Evolutionary conservation across 257 asterid genomes (phyloP).

Genomic region (Scutellaria baicalensis): DNA sequence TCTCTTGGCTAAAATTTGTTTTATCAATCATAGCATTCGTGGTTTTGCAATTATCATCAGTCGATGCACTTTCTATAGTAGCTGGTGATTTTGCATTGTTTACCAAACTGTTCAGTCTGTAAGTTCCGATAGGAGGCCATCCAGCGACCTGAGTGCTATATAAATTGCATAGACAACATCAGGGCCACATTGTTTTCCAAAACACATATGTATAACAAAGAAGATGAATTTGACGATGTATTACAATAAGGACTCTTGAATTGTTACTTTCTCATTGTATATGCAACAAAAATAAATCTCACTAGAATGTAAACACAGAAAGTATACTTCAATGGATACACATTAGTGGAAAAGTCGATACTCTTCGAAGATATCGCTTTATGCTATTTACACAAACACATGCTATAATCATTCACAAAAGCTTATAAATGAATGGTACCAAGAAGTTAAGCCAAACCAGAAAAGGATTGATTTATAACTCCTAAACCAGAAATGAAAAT

Average conservation of each 20-base stretch:
- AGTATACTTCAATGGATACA: neutral
- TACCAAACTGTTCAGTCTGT: slow-evolving; percentile 32
- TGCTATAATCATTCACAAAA: neutral
- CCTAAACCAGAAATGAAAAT: neutral
- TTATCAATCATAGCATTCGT: slow-evolving; percentile 12
- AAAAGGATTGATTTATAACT: neutral
- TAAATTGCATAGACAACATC: slow-evolving; percentile 1
- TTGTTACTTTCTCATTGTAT: neutral
- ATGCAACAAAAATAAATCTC: neutral
- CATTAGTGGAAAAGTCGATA: too few relatives aligned
- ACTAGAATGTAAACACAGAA: neutral
- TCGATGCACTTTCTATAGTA: slow-evolving; percentile 23
- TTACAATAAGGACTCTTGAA: neutral
- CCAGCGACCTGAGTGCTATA: slow-evolving; percentile 43
- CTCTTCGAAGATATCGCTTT: too few relatives aligned
- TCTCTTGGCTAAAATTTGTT: neutral
- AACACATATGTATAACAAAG: neutral
- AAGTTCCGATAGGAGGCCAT: slow-evolving; percentile 44
- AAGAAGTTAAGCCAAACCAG: neutral
- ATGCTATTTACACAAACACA: too few relatives aligned
- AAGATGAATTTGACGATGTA: neutral
- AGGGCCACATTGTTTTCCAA: neutral
- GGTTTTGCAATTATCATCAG: slow-evolving; percentile 36
- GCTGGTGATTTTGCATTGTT: slow-evolving; percentile 30
- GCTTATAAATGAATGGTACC: neutral